phyloP scores from a whole-genome alignment of 2,329 filamentous ascomycete species.

The Rutstroemia sp. region DNA sequence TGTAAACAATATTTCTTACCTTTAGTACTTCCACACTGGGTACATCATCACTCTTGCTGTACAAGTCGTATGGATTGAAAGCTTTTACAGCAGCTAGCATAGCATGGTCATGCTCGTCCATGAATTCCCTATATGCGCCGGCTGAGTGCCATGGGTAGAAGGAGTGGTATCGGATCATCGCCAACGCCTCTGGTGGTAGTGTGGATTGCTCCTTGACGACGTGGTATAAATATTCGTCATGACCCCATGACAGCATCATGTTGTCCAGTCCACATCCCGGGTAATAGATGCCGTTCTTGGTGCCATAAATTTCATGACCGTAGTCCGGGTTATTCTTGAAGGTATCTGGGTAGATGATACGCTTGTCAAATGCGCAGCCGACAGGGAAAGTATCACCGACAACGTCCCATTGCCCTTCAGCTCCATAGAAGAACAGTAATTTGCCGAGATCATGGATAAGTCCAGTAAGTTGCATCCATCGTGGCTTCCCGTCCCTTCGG shows the following conservation, averaged over 20 bases:
- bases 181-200: conserved; percentile 73
- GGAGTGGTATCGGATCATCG: conserved; percentile 88
- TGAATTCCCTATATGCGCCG: conserved; percentile 73
- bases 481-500: conserved; percentile 72
- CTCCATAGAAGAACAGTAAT: conserved; percentile 72
- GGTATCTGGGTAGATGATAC: conserved; percentile 74
- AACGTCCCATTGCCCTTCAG: conserved; percentile 88
- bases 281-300: conserved; percentile 72
- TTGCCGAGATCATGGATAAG: conserved; percentile 77
- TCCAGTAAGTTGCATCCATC: conserved; percentile 75
- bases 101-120: conserved; percentile 72
- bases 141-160: conserved; percentile 90
- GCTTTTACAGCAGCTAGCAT: conserved; percentile 77
- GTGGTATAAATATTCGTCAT: conserved; percentile 83
- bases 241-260: conserved; percentile 84
- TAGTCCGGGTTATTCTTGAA: conserved; percentile 73
- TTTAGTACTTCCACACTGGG: conserved; percentile 72
- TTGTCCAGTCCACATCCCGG: conserved; percentile 77
- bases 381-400: conserved; percentile 82
- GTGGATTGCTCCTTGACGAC: conserved; percentile 76
- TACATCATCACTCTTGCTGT: conserved; percentile 82
- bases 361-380: conserved; percentile 65
- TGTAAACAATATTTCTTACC: conserved; percentile 35
- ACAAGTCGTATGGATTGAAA: conserved; percentile 88
- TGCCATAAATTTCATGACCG: conserved; percentile 63